A percentile compares a stretch with the other conserved stretches of the same genome.
Conservation (phyloP, 1,139 yeast genomes). For the Magnusiomyces suaveolens region DNA sequence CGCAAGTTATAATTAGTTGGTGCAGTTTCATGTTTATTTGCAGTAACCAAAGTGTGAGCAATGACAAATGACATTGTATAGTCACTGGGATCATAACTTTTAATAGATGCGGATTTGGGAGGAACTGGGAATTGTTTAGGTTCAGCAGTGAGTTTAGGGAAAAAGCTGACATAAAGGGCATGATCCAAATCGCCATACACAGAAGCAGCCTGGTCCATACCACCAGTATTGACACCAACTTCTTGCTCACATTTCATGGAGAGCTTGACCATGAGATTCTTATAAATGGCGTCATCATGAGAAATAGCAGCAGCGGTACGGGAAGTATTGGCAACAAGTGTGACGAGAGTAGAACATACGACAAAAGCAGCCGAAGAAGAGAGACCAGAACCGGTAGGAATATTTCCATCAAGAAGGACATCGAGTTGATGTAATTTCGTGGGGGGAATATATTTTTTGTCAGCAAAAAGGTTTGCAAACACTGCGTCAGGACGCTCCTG, state of each 20-base stretch:
- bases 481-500: conserved; percentile 5
- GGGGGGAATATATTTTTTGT: conserved; percentile 4
- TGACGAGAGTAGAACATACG: conserved; percentile 54
- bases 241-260: conserved; percentile 64
- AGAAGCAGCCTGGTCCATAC: conserved; percentile 72
- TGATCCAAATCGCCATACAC: conserved; percentile 55
- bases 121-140: conserved; percentile 46
- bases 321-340: conserved; percentile 47
- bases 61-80: conserved; percentile 45
- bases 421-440: conserved; percentile 38
- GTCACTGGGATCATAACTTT: background rate
- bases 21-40: conserved; percentile 62
- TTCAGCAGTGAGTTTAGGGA: conserved; percentile 48
- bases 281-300: conserved; percentile 31
- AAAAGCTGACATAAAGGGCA: conserved; percentile 53
- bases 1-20: conserved; percentile 61
- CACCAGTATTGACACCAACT: conserved; percentile 68
- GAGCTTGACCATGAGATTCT: conserved; percentile 47
- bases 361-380: conserved; percentile 68
- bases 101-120: background rate
- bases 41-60: conserved; percentile 52
- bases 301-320: conserved; percentile 11
- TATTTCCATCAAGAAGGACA: conserved; percentile 52
- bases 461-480: background rate
- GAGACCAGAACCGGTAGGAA: conserved; percentile 67